Conservation (phyloP, 495 filamentous ascomycete genomes). For the Cercophora samala region DNA sequence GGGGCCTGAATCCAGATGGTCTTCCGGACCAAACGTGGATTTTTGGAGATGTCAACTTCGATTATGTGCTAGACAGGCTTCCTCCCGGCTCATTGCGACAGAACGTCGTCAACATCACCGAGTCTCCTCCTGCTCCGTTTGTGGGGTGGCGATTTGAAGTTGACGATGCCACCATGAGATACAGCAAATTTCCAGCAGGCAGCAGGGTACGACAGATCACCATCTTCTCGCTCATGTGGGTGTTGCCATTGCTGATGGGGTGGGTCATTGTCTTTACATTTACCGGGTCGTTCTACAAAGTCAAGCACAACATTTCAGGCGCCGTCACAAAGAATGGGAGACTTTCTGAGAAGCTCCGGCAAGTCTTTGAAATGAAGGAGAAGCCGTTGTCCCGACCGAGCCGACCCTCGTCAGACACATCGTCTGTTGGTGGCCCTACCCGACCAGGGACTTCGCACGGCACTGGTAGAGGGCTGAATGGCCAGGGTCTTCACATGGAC, state of each 20-base stretch:
- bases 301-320: constrained; percentile 37
- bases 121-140: constrained; percentile 51
- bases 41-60: constrained; percentile 58
- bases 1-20: constrained; percentile 54
- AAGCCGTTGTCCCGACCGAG: constrained; percentile 8
- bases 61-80: constrained; percentile 57
- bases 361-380: constrained; percentile 21
- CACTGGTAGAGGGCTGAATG: not conserved
- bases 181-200: constrained; percentile 53
- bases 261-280: constrained; percentile 55
- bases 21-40: constrained; percentile 57
- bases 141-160: constrained; percentile 54
- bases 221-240: constrained; percentile 53
- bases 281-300: constrained; percentile 60
- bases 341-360: constrained; percentile 24
- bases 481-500: constrained; percentile 18
- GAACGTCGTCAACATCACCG: constrained; percentile 56
- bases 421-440: constrained; percentile 5
- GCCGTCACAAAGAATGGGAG: constrained; percentile 46
- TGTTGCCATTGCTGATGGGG: constrained; percentile 50
- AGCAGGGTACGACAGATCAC: constrained; percentile 55
- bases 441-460: constrained; percentile 11
- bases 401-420: constrained; percentile 4
- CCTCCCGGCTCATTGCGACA: constrained; percentile 52
- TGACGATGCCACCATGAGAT: constrained; percentile 49